Evolutionary conservation across 768 basidiomycete genomes (phyloP), one percentile per base, ranked within the genome.

Genomic region (Harrya chromipes): DNA sequence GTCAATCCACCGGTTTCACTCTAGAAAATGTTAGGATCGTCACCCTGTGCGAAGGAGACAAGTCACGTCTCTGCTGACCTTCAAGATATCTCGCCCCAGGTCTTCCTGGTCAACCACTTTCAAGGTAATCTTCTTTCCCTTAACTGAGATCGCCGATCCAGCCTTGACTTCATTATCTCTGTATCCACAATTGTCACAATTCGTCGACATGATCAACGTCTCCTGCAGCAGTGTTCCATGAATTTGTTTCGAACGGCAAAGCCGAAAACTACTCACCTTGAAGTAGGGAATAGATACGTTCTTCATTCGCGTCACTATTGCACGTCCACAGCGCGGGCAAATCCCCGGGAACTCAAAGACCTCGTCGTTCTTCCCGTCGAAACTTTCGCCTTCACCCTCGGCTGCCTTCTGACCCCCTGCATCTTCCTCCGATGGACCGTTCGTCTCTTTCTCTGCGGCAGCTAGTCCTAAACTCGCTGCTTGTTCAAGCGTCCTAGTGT

Each of bases 161-260:
- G 92, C 90, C 68, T 99, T 99, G 62, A 99, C 88, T 71, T 99
- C 97, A 61, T 94, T 98, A 70, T 99, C 97, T 49, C 91, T 79
- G 69, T 98, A 99, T 1, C 97, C 97, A 68, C 97, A 99, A 44
- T 73, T 70, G 50, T 94, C 91, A 66, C 97, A 98, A 66, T 97
- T 97, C 6, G 94, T 94, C 20, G 95, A 95, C 94, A 97, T 97
- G 70, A 98, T 95, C 46, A 98, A 72, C 48, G 93, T 86, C 59
- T 99, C 94, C 94, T 46, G 39, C 13, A 27, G 37, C 8, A 16
- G 19, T 36, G 20, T 24, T 11, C 54, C 7, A 29, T 49, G 7
- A 8, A 21, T 17, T 36, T 10, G 16, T 27, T 14, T 4, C 19
- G 16, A 21, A 27, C 35, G 4, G 31, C 26, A 6, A 41, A 29